These are phyloP conservation scores for Lactarius hatsudake DNA, from an alignment of 768 basidiomycete genomes.

Conservation along the genomic window DNA sequence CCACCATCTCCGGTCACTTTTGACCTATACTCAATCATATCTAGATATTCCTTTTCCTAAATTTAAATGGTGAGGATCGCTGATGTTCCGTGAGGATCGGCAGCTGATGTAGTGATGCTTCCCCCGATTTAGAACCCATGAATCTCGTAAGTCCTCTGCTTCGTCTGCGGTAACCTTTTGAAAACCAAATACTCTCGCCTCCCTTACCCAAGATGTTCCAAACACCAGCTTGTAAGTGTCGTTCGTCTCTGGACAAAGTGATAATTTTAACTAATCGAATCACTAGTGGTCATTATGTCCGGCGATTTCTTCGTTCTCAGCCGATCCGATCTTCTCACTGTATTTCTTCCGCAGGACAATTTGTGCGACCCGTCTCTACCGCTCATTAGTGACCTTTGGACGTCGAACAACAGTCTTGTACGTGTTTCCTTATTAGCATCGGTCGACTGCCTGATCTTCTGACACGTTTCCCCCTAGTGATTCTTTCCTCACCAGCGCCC, in stretches of 20 bases:
- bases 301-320: background rate
- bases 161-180: background rate
- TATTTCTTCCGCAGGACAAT: constrained; percentile 1
- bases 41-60: constrained; percentile 11
- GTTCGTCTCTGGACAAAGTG: background rate
- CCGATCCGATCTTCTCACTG: background rate
- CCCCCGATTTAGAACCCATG: background rate
- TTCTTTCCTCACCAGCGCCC: background rate
- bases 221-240: constrained; percentile 8
- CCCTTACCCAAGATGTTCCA: constrained; percentile 3
- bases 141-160: background rate
- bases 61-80: constrained; percentile 13
- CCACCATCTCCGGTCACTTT: background rate
- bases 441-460: no score
- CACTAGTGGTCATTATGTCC: background rate
- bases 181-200: background rate
- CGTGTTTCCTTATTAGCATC: background rate
- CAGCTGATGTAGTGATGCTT: background rate
- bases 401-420: background rate
- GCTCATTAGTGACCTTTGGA: background rate
- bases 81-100: background rate
- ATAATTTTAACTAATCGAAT: background rate
- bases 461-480: background rate
- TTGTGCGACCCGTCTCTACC: constrained; percentile 11
- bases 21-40: background rate